phyloP scores from a whole-genome alignment of 257 asterid genomes.

The Ehretia macrophylla region DNA sequence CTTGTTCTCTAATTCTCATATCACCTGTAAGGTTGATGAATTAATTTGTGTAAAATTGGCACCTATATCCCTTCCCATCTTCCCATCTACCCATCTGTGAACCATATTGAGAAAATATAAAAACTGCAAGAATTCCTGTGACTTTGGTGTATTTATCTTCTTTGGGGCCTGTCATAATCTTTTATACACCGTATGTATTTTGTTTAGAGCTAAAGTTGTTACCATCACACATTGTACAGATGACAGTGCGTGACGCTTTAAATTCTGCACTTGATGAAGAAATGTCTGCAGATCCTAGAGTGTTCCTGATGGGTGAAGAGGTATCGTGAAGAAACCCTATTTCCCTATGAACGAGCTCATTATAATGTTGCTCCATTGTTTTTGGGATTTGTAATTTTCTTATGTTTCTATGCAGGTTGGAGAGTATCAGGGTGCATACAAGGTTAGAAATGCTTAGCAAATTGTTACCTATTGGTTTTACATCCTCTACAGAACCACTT shows the following conservation, averaged over 20 bases:
- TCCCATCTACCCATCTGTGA: too few species aligned
- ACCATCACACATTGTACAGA: conserved; percentile 35
- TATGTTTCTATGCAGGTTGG: conserved; percentile 61
- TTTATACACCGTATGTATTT: conserved; percentile 5
- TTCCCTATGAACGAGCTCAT: background rate
- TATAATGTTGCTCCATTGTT: conserved; percentile 3
- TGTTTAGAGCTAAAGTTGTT: background rate
- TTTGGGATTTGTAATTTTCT: background rate
- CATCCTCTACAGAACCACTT: background rate
- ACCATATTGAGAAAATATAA: background rate
- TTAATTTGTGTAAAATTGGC: too few species aligned
- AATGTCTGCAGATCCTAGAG: conserved; percentile 96
- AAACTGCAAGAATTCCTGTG: background rate
- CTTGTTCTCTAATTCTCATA: too few species aligned
- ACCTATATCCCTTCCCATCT: too few species aligned
- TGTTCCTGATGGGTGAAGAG: conserved; percentile 95
- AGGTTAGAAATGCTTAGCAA: conserved; percentile 44
- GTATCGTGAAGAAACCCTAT: conserved; percentile 25
- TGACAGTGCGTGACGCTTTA: conserved; percentile 89
- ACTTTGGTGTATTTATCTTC: background rate
- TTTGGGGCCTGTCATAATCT: background rate
- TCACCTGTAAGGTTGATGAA: too few species aligned
- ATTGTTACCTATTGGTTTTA: background rate
- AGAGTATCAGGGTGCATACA: conserved; percentile 96
- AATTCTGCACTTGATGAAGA: conserved; percentile 95